phyloP scores from a whole-genome alignment of 768 basidiomycete genomes.

The Russula virescens region DNA sequence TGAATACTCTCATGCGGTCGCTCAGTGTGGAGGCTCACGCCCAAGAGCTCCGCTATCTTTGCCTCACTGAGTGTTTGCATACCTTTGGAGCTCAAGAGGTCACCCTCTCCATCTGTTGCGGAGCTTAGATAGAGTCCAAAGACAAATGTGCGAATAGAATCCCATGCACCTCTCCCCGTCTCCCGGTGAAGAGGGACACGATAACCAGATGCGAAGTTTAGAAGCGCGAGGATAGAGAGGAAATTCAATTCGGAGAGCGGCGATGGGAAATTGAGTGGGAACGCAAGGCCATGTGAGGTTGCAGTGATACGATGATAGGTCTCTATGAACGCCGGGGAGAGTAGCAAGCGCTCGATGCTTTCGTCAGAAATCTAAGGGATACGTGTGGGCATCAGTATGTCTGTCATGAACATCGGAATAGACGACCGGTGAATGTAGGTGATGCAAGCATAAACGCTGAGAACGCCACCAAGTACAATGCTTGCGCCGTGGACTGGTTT shows the following conservation, averaged over 20 bases:
- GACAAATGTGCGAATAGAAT: conserved; percentile 69
- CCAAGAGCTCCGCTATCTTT: conserved; percentile 69
- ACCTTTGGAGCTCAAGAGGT: conserved; percentile 62
- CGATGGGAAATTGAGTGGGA: conserved; percentile 78
- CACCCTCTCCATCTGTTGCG: conserved; percentile 43
- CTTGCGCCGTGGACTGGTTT: neutral
- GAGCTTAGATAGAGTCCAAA: conserved; percentile 70
- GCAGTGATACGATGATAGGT: conserved; percentile 57
- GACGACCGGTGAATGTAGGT: neutral
- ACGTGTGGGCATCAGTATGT: conserved; percentile 4
- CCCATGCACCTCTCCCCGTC: conserved; percentile 78
- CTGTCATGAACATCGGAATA: neutral
- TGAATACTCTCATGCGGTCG: conserved; percentile 60
- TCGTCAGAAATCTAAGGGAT: conserved; percentile 47
- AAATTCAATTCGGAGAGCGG: conserved; percentile 73
- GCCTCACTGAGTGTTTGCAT: conserved; percentile 48
- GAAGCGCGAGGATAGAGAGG: conserved; percentile 65
- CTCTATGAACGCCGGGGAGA: conserved; percentile 55
- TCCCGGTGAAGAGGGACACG: conserved; percentile 64
- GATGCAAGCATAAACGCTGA: conserved; percentile 6
- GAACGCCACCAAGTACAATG: conserved; percentile 8
- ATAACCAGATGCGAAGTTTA: conserved; percentile 84
- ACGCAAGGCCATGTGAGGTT: conserved; percentile 56
- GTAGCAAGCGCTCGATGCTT: conserved; percentile 55
- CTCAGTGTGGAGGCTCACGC: conserved; percentile 65